A percentile compares a stretch with the other conserved stretches of the same genome.
These are phyloP conservation scores for Tylopilus rubrobrunneus DNA, from an alignment of 768 basidiomycete species.

Conservation along the genomic window DNA sequence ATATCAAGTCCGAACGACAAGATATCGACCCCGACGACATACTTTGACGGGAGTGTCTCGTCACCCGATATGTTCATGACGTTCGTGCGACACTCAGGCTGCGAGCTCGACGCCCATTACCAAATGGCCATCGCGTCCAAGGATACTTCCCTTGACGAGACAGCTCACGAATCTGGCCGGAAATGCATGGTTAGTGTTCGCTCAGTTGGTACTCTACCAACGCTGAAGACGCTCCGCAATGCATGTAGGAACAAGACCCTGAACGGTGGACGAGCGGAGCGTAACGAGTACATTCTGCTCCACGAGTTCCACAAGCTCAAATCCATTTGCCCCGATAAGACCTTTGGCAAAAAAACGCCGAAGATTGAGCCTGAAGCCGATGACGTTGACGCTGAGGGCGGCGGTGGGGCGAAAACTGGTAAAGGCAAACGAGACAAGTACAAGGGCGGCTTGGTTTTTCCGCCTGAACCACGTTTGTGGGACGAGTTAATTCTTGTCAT, in stretches of 20 bases:
- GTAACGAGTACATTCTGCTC: constrained; percentile 97
- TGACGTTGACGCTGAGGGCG: constrained; percentile 47
- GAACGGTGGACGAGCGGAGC: constrained; percentile 96
- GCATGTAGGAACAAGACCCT: constrained; percentile 86
- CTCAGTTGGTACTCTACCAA: neutral
- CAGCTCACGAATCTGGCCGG: constrained; percentile 96
- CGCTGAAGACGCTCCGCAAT: neutral
- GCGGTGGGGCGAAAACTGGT: constrained; percentile 39
- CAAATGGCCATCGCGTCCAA: constrained; percentile 96
- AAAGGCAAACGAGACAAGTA: constrained; percentile 90
- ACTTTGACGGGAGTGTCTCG: constrained; percentile 80
- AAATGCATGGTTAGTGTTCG: constrained; percentile 77
- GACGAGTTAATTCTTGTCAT: constrained; percentile 97
- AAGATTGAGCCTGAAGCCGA: constrained; percentile 50
- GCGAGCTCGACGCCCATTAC: constrained; percentile 93
- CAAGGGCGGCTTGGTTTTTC: constrained; percentile 97
- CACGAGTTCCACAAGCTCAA: constrained; percentile 97
- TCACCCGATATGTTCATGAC: constrained; percentile 75
- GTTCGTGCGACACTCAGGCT: constrained; percentile 89
- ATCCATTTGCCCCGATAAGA: constrained; percentile 95
- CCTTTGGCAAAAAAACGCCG: constrained; percentile 70
- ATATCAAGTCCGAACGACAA: constrained; percentile 80
- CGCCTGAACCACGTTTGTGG: constrained; percentile 94
- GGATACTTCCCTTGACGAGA: constrained; percentile 85
- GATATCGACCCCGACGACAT: constrained; percentile 97